These are phyloP conservation scores for Pharnaceum exiguum DNA, from an alignment of 148 eudicot genomes.

Conservation along the genomic window DNA sequence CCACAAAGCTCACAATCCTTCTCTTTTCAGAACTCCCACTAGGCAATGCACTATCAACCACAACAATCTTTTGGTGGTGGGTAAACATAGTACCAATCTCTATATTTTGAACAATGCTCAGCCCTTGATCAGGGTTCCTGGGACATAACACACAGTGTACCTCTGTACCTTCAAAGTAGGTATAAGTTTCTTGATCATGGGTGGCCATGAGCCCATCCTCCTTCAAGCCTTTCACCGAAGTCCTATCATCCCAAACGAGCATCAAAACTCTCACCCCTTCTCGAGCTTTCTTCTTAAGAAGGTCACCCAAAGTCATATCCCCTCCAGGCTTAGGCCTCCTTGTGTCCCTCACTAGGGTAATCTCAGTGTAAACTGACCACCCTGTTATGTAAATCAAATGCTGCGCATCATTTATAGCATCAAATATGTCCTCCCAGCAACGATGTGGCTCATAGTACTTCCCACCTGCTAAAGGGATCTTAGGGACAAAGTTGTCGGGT, in stretches of 20 bases:
- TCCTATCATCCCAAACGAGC: slow-evolving; percentile 56
- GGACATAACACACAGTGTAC: slow-evolving; percentile 48
- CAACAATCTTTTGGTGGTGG: slow-evolving; percentile 50
- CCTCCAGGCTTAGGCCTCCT: slow-evolving; percentile 42
- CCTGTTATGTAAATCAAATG: slow-evolving; percentile 46
- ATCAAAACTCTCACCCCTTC: slow-evolving; percentile 51
- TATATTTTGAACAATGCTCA: slow-evolving; percentile 31
- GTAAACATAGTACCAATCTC: slow-evolving; percentile 42
- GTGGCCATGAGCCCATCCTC: slow-evolving; percentile 39
- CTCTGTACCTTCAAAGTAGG: slow-evolving; percentile 26
- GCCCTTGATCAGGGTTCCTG: slow-evolving; percentile 39
- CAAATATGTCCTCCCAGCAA: slow-evolving; percentile 56
- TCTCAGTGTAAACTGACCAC: slow-evolving; percentile 44
- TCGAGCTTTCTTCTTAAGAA: slow-evolving; percentile 49
- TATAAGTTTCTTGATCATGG: slow-evolving; percentile 38
- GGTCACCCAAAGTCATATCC: slow-evolving; percentile 45
- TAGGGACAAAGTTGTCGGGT: slow-evolving; percentile 44
- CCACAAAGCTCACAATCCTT: slow-evolving; percentile 45
- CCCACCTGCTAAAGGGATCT: slow-evolving; percentile 42
- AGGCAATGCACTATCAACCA: slow-evolving; percentile 44
- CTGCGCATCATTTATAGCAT: slow-evolving; percentile 39
- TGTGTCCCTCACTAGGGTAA: slow-evolving; percentile 42
- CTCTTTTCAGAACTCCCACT: slow-evolving; percentile 23
- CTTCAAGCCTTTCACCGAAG: slow-evolving; percentile 30
- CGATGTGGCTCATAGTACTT: slow-evolving; percentile 41